A percentile compares a stretch with the other conserved stretches of the same genome.
Evolutionary conservation across 1,284 basidiomycete genomes (phyloP).

Genomic region (Wallemia ichthyophaga): DNA sequence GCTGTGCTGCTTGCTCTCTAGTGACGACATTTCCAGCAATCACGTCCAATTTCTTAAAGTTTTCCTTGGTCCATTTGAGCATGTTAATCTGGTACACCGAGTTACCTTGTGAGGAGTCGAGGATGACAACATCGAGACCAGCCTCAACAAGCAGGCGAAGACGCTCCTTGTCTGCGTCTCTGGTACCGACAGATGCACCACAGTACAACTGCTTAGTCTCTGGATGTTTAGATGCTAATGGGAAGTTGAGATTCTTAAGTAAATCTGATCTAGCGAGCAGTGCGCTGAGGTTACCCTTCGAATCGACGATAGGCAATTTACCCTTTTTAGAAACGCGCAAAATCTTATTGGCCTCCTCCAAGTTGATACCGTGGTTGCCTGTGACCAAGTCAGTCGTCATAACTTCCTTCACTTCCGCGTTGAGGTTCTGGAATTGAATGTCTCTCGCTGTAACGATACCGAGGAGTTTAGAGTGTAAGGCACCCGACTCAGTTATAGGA

Average conservation of each 20-base stretch:
- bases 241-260: conserved; percentile 92
- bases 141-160: conserved; percentile 66
- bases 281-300: conserved; percentile 40
- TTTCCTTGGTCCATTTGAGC: conserved; percentile 75
- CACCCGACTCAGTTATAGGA: conserved; percentile 78
- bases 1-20: conserved; percentile 75
- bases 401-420: conserved; percentile 40
- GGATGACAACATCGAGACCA: conserved; percentile 74
- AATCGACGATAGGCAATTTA: conserved; percentile 71
- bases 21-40: conserved; percentile 96
- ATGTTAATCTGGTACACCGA: conserved; percentile 82
- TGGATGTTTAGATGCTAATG: conserved; percentile 72
- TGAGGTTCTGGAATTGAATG: conserved; percentile 59
- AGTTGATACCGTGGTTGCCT: conserved; percentile 54
- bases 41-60: conserved; percentile 56
- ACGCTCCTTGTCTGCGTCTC: conserved; percentile 59
- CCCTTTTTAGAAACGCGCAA: conserved; percentile 93
- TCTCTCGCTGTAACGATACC: conserved; percentile 94
- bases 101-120: conserved; percentile 94
- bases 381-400: conserved; percentile 74
- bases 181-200: conserved; percentile 87
- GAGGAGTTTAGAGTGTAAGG: conserved; percentile 61
- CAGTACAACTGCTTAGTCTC: conserved; percentile 87
- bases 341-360: conserved; percentile 74
- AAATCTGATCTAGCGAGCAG: conserved; percentile 85